A percentile compares a stretch with the other conserved stretches of the same genome.
Evolutionary conservation across 352 stramenopile species (phyloP).

Genomic region (Aphanomyces cochlioides): DNA sequence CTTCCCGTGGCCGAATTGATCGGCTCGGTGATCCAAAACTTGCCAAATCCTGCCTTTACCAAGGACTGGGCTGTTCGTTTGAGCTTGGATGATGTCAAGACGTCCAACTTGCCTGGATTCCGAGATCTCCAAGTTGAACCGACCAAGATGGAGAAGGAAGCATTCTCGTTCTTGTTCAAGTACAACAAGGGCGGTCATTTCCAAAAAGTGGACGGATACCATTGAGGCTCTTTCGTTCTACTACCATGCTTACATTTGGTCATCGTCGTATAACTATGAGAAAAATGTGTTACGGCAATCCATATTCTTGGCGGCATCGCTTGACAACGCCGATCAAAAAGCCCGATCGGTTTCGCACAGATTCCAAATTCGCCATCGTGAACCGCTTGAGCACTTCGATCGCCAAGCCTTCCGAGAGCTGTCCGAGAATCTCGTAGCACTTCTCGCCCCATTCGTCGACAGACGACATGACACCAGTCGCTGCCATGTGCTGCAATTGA

Average conservation of each 20-base stretch:
- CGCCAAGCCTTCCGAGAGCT: conserved; percentile 65
- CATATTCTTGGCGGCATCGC: conserved; percentile 71
- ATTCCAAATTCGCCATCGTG: conserved; percentile 59
- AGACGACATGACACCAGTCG: conserved; percentile 49
- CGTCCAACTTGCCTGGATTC: conserved; percentile 64
- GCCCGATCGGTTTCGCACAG: conserved; percentile 72
- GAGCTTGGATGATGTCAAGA: conserved; percentile 81
- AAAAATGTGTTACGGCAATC: conserved; percentile 37
- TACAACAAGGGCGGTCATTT: conserved; percentile 95
- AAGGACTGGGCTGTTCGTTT: conserved; percentile 71
- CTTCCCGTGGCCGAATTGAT: conserved; percentile 69
- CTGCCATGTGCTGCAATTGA: conserved; percentile 59
- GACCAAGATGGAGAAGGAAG: conserved; percentile 92
- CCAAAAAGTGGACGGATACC: conserved; percentile 84
- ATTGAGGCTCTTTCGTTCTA: conserved; percentile 43
- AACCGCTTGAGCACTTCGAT: conserved; percentile 76
- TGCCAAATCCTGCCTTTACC: conserved; percentile 82
- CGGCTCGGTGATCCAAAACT: conserved; percentile 74
- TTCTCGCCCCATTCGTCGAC: conserved; percentile 75
- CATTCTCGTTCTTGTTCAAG: conserved; percentile 93
- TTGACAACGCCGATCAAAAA: conserved; percentile 83
- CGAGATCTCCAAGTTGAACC: conserved; percentile 84
- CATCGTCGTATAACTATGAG: not conserved
- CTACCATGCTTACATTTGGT: not conserved
- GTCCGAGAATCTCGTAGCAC: conserved; percentile 74